These are phyloP conservation scores for Panicum virgatum DNA, from an alignment of 202 grass and related monocot species.

Conservation along the genomic window DNA sequence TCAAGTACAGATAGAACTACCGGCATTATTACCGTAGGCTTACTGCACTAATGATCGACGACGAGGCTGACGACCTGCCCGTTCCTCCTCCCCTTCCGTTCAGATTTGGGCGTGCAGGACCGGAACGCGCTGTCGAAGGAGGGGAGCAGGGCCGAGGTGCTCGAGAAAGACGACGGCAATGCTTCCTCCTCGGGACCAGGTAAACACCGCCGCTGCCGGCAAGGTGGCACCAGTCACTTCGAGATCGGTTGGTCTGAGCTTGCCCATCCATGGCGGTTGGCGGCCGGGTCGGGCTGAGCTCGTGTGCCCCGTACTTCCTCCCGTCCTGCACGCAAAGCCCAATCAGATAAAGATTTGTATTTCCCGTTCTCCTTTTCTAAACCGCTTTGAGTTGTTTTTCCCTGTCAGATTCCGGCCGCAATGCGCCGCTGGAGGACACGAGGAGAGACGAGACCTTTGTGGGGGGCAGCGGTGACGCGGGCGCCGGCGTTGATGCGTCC, in stretches of 20 bases:
- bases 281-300: not conserved
- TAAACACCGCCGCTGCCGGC: not conserved
- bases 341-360: conserved; percentile 15
- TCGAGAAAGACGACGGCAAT: conserved; percentile 34
- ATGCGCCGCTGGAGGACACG: conserved; percentile 28
- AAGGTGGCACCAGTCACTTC: too few species aligned
- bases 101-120: conserved; percentile 37
- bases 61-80: not conserved
- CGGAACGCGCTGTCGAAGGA: conserved; percentile 13
- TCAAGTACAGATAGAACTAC: not conserved
- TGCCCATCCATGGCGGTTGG: conserved; percentile 4
- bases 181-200: conserved; percentile 11
- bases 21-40: not conserved
- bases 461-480: conserved; percentile 8
- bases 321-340: conserved; percentile 25
- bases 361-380: not conserved
- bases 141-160: conserved; percentile 51
- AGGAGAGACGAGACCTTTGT: conserved; percentile 15
- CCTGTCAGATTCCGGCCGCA: conserved; percentile 32
- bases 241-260: too few species aligned
- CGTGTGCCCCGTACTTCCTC: not conserved
- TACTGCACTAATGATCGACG: not conserved
- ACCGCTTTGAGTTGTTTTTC: not conserved
- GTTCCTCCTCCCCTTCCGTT: not conserved
- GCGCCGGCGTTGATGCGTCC: not conserved